phyloP scores from a whole-genome alignment of 768 basidiomycete species.

The Baorangia bicolor region DNA sequence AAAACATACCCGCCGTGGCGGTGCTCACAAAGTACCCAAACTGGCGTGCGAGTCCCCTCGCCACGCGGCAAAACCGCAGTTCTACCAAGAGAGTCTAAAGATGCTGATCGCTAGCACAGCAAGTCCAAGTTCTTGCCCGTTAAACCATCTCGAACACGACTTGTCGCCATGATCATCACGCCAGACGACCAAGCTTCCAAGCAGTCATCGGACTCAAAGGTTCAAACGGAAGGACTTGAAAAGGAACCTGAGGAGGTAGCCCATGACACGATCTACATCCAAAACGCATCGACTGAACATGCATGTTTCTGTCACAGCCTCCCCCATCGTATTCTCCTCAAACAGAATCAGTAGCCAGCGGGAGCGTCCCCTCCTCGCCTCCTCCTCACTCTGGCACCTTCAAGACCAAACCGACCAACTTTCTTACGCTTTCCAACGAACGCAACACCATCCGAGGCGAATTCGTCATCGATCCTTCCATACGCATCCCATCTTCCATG shows the following conservation, averaged over 20 bases:
- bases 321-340: conserved; percentile 25
- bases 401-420: conserved; percentile 32
- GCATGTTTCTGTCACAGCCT: conserved; percentile 6
- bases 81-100: not conserved
- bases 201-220: not conserved
- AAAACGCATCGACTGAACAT: not conserved
- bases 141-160: not conserved
- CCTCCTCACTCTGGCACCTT: not conserved
- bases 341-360: not conserved
- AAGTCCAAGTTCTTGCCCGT: not conserved
- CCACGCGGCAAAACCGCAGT: not conserved
- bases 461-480: conserved; percentile 45
- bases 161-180: conserved; percentile 3
- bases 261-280: not conserved
- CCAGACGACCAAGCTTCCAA: conserved; percentile 1
- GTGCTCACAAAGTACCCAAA: not conserved
- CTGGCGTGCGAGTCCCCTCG: too few species aligned
- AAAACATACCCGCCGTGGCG: not conserved
- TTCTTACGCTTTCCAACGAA: conserved; percentile 12
- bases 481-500: conserved; percentile 38
- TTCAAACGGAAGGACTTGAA: not conserved
- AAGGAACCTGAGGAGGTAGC: conserved; percentile 5
- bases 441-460: conserved; percentile 18
- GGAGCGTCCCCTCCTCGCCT: not conserved
- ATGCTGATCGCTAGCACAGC: not conserved